These are phyloP conservation scores for Sporothrix euskadiensis DNA, from an alignment of 2,329 filamentous ascomycete genomes.

Conservation along the genomic window DNA sequence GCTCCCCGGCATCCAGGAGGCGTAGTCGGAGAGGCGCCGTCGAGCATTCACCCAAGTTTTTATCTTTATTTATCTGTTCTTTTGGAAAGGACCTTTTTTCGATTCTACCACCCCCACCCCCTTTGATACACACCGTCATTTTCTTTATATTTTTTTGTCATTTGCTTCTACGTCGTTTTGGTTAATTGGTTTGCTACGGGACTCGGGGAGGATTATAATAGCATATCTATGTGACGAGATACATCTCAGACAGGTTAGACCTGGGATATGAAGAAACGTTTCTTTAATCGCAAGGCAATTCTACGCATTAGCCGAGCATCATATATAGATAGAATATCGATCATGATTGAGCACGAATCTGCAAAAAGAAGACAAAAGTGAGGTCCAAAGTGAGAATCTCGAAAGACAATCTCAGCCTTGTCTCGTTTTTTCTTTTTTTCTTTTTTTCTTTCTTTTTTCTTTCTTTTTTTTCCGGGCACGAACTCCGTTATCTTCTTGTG, in stretches of 20 bases:
- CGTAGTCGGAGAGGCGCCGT: not conserved
- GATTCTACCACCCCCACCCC: not conserved
- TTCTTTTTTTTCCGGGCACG: not conserved
- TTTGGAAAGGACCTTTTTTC: not conserved
- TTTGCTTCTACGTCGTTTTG: not conserved
- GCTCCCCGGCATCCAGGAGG: constrained; percentile 28
- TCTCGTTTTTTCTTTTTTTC: not conserved
- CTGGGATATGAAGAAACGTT: constrained; percentile 15
- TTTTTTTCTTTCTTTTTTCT: not conserved
- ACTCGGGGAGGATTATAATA: not conserved
- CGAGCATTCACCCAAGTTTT: not conserved
- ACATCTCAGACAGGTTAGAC: not conserved
- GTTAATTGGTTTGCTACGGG: not conserved
- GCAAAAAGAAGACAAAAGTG: not conserved
- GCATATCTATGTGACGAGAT: not conserved
- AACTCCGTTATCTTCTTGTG: not conserved
- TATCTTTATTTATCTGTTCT: no score
- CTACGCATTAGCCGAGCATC: not conserved
- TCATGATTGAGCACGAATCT: not conserved
- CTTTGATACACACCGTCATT: not conserved
- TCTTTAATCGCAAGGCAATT: constrained; percentile 40
- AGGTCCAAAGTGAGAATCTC: constrained; percentile 1
- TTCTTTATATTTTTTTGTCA: not conserved
- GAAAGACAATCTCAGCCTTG: constrained; percentile 6
- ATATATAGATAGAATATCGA: not conserved